phyloP scores from a whole-genome alignment of 2,329 filamentous ascomycete species.

The Didymella pinodella region DNA sequence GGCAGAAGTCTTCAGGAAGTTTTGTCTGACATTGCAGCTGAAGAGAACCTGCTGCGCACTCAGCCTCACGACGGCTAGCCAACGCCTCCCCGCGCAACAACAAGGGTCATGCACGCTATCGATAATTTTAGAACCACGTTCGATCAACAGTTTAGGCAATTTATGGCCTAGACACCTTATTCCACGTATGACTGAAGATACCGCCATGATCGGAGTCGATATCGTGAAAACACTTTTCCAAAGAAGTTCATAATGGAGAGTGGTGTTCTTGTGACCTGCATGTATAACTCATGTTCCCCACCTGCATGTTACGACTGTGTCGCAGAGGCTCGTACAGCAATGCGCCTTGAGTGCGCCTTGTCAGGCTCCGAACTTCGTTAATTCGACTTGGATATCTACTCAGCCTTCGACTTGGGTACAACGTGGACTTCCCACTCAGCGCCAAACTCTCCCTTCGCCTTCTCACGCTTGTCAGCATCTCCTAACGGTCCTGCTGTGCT shows the following conservation, averaged over 20 bases:
- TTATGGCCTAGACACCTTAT: slow-evolving; percentile 13
- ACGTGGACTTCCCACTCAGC: slow-evolving; percentile 57
- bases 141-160: slow-evolving; percentile 21
- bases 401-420: slow-evolving; percentile 35
- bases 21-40: slow-evolving; percentile 19
- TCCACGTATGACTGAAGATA: neutral
- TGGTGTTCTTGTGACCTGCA: neutral
- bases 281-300: slow-evolving; percentile 1
- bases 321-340: slow-evolving; percentile 1
- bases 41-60: slow-evolving; percentile 15
- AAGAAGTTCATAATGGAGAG: neutral
- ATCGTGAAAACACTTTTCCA: neutral
- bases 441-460: slow-evolving; percentile 34
- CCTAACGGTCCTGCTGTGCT: slow-evolving; percentile 49
- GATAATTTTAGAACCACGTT: slow-evolving; percentile 26
- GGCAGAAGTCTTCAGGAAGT: slow-evolving; percentile 12
- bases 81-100: slow-evolving; percentile 21
- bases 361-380: slow-evolving; percentile 5
- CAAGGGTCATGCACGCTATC: slow-evolving; percentile 18
- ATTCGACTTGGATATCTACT: slow-evolving; percentile 4
- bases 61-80: slow-evolving; percentile 22
- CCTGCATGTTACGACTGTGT: slow-evolving; percentile 17
- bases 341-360: slow-evolving; percentile 13
- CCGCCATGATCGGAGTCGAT: slow-evolving; percentile 5
- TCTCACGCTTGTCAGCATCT: slow-evolving; percentile 35